Evolutionary conservation across 257 asterid species (phyloP), one percentile per base, ranked within the genome.

Genomic region (Solanum corneliomulleri): DNA sequence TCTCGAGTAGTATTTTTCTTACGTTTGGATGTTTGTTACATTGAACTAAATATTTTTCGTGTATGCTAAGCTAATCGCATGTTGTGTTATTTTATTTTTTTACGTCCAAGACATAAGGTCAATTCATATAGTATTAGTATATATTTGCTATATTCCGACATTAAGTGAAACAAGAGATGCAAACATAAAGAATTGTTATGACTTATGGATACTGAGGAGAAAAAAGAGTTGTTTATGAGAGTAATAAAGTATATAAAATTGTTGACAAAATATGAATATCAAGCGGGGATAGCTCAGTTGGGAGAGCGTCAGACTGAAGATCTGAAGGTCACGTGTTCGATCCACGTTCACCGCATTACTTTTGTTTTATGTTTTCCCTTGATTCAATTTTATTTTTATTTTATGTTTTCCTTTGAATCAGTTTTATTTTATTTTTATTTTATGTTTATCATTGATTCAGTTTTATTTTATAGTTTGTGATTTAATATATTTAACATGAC

Each of bases 221-320:
- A 4, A 11, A 27, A 27, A 4, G 4, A 11, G 29, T 62, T 25
- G 37, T 66, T 25, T 11, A 1, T 25, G 3, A 11, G 3, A 8
- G 4, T 11, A 44, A 62, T n/a, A n/a, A 1, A 58, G 1, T 4
- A 13, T 47, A 62, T 11, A 64, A 4, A 25, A 2, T 2, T 4
- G 5, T 0, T 47, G 56, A 47, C 2, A 14, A 47, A 4, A 1
- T 14, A 4, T 4, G 5, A 4, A 47, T 47, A 5, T 1, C n/a
- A 15, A 39, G 97, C 94, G 96, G 97, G 96, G 97, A 95, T 94
- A 95, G 97, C 96, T 93, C 96, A 94, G 95, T 95, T 93, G 98
- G 98, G 95, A 93, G 96, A 94, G 96, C 96, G 97, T 92, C 97
- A 93, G 96, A 93, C 98, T 95, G 42, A 39, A 39, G 42, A 41